Evolutionary conservation across 495 filamentous ascomycete species (phyloP), one percentile per base, ranked within the genome.

Genomic region (Neurospora tetrasperma): DNA sequence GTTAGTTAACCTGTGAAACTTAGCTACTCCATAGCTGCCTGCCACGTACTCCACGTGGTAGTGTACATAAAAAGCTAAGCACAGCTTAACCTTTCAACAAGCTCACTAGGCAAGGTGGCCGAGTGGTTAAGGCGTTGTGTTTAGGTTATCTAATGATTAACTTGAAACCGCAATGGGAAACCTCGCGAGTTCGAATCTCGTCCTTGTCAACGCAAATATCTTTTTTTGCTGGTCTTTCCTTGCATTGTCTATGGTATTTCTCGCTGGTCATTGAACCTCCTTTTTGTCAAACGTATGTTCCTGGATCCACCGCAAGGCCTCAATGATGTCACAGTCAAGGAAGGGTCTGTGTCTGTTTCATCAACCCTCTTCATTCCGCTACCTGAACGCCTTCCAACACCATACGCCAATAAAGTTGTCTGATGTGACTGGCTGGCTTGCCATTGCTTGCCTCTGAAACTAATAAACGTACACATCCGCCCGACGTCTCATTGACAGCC

Each of bases 101-200:
- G 27, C 27, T 71, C 38, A 59, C 42, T 39, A 73, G 69, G 78
- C 76, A 82, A 78, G 78, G 78, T 85, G 82, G 82, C 83, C 82
- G 82, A 85, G 84, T 84, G 83, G 83, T 84, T 83, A 85, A 85
- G 84, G 84, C 83, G 83, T 80, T 81, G 83, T 81, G 81, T 85
- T 85, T 85, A 85, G 84, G 83, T 76, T n/a, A 44, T 74, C 39
- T 75, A 71, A 69, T 70, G 27, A 71, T 31, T 42, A 70, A 71
- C 69, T 38, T 74, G 48, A 62, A 71, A 68, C 75, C 72, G 74
- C 75, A 76, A 73, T 77, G 69, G 69, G 71, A 75, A 75, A 73
- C 71, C 69, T 69, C 75, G 73, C 54, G 75, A 72, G 75, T 76
- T 76, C 75, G 75, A 76, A 76, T 76, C 75, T 72, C 75, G 62